Percentiles rank a stretch among this genome's conserved stretches.
These are phyloP conservation scores for Hanseniaspora hatyaiensis DNA, from an alignment of 805 yeast species.

Conservation along the genomic window DNA sequence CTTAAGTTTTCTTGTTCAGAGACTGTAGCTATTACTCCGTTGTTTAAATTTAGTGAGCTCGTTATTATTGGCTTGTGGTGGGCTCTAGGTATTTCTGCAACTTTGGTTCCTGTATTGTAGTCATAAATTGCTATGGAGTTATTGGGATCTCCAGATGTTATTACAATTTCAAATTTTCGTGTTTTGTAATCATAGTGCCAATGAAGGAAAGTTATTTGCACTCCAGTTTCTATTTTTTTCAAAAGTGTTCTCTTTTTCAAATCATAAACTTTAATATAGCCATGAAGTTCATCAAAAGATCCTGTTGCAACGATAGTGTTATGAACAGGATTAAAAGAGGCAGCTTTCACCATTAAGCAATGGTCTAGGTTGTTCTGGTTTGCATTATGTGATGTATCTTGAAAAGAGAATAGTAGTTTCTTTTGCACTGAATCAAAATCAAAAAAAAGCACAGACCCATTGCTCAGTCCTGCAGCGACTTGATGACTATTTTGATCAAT, in stretches of 20 bases:
- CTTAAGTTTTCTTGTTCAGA: slow-evolving; percentile 94
- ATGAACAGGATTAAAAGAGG: slow-evolving; percentile 5
- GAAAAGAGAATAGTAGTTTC: neutral
- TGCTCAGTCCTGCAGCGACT: slow-evolving; percentile 5
- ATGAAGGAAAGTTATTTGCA: slow-evolving; percentile 84
- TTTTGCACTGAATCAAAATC: neutral
- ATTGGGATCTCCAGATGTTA: slow-evolving; percentile 88
- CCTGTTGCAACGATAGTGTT: slow-evolving; percentile 9
- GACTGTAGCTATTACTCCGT: slow-evolving; percentile 79
- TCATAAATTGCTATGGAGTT: slow-evolving; percentile 74
- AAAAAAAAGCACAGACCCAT: slow-evolving; percentile 9
- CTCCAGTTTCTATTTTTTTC: slow-evolving; percentile 78
- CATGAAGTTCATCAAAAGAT: neutral
- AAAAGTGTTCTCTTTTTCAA: slow-evolving; percentile 33
- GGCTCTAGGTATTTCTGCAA: slow-evolving; percentile 75
- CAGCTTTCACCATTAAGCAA: slow-evolving; percentile 8
- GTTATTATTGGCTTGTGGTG: slow-evolving; percentile 81
- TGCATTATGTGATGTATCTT: neutral
- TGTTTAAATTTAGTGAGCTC: slow-evolving; percentile 82
- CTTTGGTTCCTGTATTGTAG: slow-evolving; percentile 73
- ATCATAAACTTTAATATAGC: slow-evolving; percentile 12
- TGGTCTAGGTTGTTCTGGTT: neutral
- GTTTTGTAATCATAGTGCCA: slow-evolving; percentile 57
- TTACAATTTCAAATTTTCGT: slow-evolving; percentile 55
- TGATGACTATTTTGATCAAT: neutral